phyloP scores from a whole-genome alignment of 371 early-diverging fungal species.

The Mortierella sp. region DNA sequence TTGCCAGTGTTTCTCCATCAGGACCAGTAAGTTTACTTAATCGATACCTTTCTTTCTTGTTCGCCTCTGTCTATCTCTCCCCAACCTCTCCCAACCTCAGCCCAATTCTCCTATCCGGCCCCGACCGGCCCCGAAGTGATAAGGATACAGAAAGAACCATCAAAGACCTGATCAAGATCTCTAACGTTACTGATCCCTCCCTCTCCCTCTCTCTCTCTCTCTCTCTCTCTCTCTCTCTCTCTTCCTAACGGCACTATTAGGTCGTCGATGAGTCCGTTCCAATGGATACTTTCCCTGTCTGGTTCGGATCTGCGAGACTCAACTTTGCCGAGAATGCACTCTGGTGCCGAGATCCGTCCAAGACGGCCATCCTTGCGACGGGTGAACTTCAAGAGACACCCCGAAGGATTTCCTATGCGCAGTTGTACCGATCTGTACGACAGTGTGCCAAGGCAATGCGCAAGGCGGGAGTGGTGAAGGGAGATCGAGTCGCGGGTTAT shows the following conservation, averaged over 20 bases:
- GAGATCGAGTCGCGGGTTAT: slow-evolving; percentile 95
- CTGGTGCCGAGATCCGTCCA: slow-evolving; percentile 68
- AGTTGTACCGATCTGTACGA: slow-evolving; percentile 81
- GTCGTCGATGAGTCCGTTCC: slow-evolving; percentile 72
- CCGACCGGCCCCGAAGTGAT: no score
- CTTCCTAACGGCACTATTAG: slow-evolving; percentile 10
- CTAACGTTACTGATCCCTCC: neutral
- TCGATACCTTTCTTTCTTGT: neutral
- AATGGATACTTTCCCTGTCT: slow-evolving; percentile 89
- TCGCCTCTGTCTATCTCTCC: no score
- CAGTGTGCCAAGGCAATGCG: slow-evolving; percentile 80
- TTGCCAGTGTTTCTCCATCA: slow-evolving; percentile 59
- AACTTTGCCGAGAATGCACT: slow-evolving; percentile 95
- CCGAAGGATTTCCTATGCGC: slow-evolving; percentile 72
- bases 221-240: neutral
- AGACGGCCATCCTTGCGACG: slow-evolving; percentile 80
- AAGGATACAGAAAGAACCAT: no score
- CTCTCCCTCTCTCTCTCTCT: neutral
- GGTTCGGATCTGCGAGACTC: slow-evolving; percentile 88
- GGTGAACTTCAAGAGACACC: slow-evolving; percentile 56
- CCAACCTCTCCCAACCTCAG: no score
- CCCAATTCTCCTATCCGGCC: no score
- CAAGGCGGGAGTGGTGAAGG: slow-evolving; percentile 74
- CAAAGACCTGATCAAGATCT: no score
- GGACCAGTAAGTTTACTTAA: slow-evolving; percentile 52